Evolutionary conservation across 1,284 basidiomycete species (phyloP), one percentile per base, ranked within the genome.

Genomic region (Boletus calvinii): DNA sequence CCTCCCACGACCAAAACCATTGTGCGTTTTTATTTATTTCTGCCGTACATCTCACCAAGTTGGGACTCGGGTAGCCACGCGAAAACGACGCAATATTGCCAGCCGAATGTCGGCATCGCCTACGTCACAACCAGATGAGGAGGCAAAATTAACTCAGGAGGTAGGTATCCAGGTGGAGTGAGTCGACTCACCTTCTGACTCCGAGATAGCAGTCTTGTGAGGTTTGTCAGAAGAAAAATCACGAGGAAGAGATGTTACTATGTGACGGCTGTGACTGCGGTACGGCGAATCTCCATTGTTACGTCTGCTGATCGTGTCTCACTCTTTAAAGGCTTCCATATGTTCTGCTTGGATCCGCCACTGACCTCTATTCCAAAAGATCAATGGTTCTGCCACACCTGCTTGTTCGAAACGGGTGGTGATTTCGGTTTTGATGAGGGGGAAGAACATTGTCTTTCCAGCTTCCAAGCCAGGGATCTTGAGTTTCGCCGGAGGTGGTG

Each of bases 401-500:
- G 97, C 66, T 77, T 99, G 15, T 83, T 95, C 40, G 89, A 87
- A 26, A 97, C 93, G 0, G 95, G 96, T n/a, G 92, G 93, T 52
- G 97, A 98, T 71, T 99, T 93, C 66, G 97, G 97, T 38, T 99
- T 99, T 65, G 96, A 98, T 62, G 96, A 98, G 65, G 97, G 97
- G 49, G 90, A 98, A 70, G 95, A 98, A 60, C 96, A 99, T 70
- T 87, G 85, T 57, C 78, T 99, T 39, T 82, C 91, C 38, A 93
- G 86, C 62, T 99, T 99, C 74, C 94, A 96, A 65, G 88, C 88
- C 35, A 83, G 96, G 20, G 96, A 98, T 62, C 76, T 81, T 24
- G 90, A 90, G 54, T 99, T 99, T 73, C 84, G 92, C 53, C 79
- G 84, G 50, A 76, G 85, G 50, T 99, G 95, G 94, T 96, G 94